A percentile compares a stretch with the other conserved stretches of the same genome.
Evolutionary conservation across 805 yeast genomes (phyloP).

Genomic region (Brettanomyces bruxellensis): DNA sequence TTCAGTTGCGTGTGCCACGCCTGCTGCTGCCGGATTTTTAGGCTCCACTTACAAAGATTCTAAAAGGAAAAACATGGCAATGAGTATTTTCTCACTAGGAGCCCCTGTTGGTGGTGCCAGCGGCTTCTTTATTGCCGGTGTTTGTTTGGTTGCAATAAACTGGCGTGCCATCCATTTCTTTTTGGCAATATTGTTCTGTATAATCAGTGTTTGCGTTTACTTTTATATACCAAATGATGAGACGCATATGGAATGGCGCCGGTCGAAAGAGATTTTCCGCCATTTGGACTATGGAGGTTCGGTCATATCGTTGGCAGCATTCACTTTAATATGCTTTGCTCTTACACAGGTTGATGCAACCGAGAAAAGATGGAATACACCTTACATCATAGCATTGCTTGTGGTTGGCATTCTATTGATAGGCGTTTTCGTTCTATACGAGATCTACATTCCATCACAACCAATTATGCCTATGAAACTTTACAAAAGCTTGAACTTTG

Average conservation of each 20-base stretch:
- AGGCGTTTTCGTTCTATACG: slow-evolving; percentile 27
- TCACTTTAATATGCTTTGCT: slow-evolving; percentile 34
- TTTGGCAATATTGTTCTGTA: slow-evolving; percentile 28
- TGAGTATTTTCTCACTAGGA: slow-evolving; percentile 36
- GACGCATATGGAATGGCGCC: slow-evolving; percentile 16
- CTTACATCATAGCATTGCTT: slow-evolving; percentile 35
- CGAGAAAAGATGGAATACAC: slow-evolving; percentile 34
- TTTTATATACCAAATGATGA: slow-evolving; percentile 30
- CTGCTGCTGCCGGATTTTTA: slow-evolving; percentile 39
- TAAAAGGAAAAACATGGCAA: slow-evolving; percentile 30
- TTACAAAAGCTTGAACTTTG: slow-evolving; percentile 31
- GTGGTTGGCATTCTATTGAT: slow-evolving; percentile 30
- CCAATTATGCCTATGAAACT: slow-evolving; percentile 41
- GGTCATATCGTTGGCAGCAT: slow-evolving; percentile 29
- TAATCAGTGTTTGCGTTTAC: slow-evolving; percentile 13
- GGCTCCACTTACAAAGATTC: slow-evolving; percentile 33
- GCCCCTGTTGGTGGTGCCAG: slow-evolving; percentile 39
- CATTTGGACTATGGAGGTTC: slow-evolving; percentile 36
- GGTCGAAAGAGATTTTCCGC: slow-evolving; percentile 17
- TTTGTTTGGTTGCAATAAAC: slow-evolving; percentile 28
- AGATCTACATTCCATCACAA: slow-evolving; percentile 27
- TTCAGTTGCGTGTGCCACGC: slow-evolving; percentile 33
- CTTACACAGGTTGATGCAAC: slow-evolving; percentile 35
- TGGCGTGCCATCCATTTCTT: slow-evolving; percentile 37
- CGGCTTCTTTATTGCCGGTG: slow-evolving; percentile 37